Conservation (phyloP, 495 filamentous ascomycete genomes). For the Daldinia decipiens region DNA sequence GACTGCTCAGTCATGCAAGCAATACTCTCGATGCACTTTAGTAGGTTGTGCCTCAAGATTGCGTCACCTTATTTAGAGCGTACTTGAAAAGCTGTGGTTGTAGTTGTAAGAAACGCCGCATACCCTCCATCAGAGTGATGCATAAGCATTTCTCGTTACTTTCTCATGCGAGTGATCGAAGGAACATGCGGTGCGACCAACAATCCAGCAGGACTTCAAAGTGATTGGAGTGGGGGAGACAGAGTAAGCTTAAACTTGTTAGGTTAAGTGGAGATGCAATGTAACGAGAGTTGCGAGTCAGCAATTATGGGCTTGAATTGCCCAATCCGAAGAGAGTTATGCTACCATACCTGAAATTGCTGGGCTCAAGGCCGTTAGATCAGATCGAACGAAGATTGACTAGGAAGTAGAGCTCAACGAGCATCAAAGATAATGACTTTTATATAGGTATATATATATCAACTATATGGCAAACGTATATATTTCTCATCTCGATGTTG, state of each 20-base stretch:
- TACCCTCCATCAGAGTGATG: conserved; percentile 19
- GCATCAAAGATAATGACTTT: conserved; percentile 28
- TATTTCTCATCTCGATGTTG: conserved; percentile 13
- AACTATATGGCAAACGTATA: conserved; percentile 38
- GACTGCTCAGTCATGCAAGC: too few species aligned
- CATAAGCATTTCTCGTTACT: conserved; percentile 15
- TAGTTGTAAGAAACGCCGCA: conserved; percentile 26
- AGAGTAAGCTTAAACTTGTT: conserved; percentile 32
- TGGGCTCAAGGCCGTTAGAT: conserved; percentile 12
- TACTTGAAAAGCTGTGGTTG: neutral
- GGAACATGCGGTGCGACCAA: conserved; percentile 42
- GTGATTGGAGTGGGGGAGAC: conserved; percentile 25
- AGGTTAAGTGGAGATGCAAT: conserved; percentile 17
- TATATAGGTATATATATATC: conserved; percentile 2
- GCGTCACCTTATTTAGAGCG: conserved; percentile 20
- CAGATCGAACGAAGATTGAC: neutral
- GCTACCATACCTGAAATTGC: conserved; percentile 18
- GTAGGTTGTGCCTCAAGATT: conserved; percentile 12
- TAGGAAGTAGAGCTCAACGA: neutral
- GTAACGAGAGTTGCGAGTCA: conserved; percentile 29
- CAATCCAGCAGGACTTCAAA: conserved; percentile 1
- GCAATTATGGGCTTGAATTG: conserved; percentile 23
- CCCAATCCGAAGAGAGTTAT: conserved; percentile 21
- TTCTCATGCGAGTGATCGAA: conserved; percentile 43
- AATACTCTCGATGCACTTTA: neutral